A percentile compares a stretch with the other conserved stretches of the same genome.
Evolutionary conservation across 306 rosid species (phyloP).

Genomic region (Canavalia ensiformis): DNA sequence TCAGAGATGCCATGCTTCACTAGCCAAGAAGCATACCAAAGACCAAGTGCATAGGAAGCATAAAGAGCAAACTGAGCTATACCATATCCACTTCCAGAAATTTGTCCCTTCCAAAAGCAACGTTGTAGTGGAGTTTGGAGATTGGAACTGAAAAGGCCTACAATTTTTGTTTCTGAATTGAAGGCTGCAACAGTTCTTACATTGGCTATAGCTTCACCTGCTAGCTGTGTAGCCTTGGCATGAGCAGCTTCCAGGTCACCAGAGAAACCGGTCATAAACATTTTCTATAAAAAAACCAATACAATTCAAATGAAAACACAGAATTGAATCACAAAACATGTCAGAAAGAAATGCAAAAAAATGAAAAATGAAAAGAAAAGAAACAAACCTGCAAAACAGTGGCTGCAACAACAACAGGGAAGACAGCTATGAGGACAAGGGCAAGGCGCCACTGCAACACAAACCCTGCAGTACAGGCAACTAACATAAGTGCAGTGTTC

Average conservation of each 20-base stretch:
- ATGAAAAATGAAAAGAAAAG: neutral
- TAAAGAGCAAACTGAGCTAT: slow-evolving; percentile 95
- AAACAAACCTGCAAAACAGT: slow-evolving; percentile 88
- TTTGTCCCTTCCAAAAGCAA: slow-evolving; percentile 99
- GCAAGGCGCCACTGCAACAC: slow-evolving; percentile 99
- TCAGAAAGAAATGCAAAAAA: slow-evolving; percentile 13
- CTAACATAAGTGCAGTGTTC: slow-evolving; percentile 97
- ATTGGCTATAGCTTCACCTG: slow-evolving; percentile 98
- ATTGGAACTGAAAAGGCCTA: slow-evolving; percentile 80
- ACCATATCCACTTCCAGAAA: slow-evolving; percentile 96
- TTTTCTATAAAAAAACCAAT: slow-evolving; percentile 70
- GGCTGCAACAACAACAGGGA: slow-evolving; percentile 98
- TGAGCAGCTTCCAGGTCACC: slow-evolving; percentile 96
- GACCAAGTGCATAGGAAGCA: slow-evolving; percentile 97
- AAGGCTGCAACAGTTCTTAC: slow-evolving; percentile 98
- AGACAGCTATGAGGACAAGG: slow-evolving; percentile 93
- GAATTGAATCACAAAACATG: slow-evolving; percentile 27
- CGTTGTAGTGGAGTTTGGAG: slow-evolving; percentile 80
- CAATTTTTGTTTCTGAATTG: slow-evolving; percentile 89
- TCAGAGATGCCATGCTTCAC: slow-evolving; percentile 97
- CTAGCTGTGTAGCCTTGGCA: slow-evolving; percentile 94
- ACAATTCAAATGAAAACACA: slow-evolving; percentile 19
- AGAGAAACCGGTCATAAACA: slow-evolving; percentile 98
- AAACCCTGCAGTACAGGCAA: slow-evolving; percentile 98
- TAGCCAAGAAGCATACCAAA: slow-evolving; percentile 99